Evolutionary conservation across 805 yeast genomes (phyloP).

Genomic region (Spathaspora passalidarum): DNA sequence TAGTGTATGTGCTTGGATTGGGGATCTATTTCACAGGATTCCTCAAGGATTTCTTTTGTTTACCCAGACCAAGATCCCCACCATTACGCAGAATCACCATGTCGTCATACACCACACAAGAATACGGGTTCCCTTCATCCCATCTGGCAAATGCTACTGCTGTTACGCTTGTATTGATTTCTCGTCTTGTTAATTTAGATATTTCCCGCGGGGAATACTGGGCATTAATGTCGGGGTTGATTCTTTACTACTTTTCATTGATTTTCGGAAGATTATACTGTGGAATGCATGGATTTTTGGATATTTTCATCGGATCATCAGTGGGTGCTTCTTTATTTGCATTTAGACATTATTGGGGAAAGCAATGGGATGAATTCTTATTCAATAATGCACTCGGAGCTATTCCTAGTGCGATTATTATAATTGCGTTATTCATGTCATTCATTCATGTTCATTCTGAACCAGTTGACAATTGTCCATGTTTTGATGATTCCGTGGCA

Average conservation of each 20-base stretch:
- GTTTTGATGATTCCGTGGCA: constrained; percentile 93
- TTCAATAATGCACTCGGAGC: constrained; percentile 19
- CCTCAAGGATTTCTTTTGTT: constrained; percentile 78
- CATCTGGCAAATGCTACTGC: constrained; percentile 95
- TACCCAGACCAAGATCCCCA: constrained; percentile 91
- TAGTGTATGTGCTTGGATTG: constrained; percentile 57
- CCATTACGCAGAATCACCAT: constrained; percentile 87
- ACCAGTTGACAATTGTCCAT: constrained; percentile 93
- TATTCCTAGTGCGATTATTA: constrained; percentile 29
- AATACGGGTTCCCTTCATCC: constrained; percentile 92
- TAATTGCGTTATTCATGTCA: constrained; percentile 41
- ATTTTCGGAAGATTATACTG: constrained; percentile 84
- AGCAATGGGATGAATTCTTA: constrained; percentile 46
- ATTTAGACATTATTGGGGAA: constrained; percentile 42
- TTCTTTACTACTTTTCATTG: constrained; percentile 59
- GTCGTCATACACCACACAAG: constrained; percentile 86
- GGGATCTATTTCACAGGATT: constrained; percentile 73
- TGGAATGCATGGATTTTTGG: constrained; percentile 96
- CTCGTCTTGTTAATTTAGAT: constrained; percentile 8
- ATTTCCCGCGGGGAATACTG: constrained; percentile 7
- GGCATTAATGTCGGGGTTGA: constrained; percentile 17
- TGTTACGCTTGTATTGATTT: constrained; percentile 52
- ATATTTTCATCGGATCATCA: constrained; percentile 60
- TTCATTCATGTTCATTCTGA: constrained; percentile 69
- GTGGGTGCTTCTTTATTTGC: constrained; percentile 57